phyloP scores from a whole-genome alignment of 345 rosid genomes.

The Pelargonium nanum region DNA sequence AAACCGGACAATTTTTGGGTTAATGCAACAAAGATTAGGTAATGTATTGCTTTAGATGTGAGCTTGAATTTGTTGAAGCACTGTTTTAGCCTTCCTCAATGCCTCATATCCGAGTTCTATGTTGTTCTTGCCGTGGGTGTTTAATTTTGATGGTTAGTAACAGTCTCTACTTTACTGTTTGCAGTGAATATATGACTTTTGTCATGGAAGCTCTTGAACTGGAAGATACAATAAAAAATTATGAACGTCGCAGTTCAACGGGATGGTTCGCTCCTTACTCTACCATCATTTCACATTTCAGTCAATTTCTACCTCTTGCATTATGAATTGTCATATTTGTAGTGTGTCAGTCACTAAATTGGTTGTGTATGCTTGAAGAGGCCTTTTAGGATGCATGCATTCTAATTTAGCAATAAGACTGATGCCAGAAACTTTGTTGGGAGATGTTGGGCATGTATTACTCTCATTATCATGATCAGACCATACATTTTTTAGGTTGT shows the following conservation, averaged over 20 bases:
- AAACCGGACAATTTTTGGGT: no score
- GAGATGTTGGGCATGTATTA: neutral
- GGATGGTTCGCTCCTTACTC: constrained; percentile 65
- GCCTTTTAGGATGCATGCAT: neutral
- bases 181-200: constrained; percentile 79
- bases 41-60: no score
- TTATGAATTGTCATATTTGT: neutral
- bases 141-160: neutral
- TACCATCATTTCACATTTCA: constrained; percentile 5
- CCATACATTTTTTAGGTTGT: neutral
- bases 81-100: no score
- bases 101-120: neutral
- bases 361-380: no score
- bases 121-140: neutral
- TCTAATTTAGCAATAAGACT: neutral
- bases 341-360: no score
- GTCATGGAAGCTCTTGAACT: constrained; percentile 79
- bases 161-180: constrained; percentile 11
- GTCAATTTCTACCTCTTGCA: constrained; percentile 1
- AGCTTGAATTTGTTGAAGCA: neutral
- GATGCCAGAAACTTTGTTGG: neutral
- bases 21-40: no score
- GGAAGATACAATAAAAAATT: constrained; percentile 87
- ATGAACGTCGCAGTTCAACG: constrained; percentile 65
- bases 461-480: neutral